Evolutionary conservation across 2,329 filamentous ascomycete genomes (phyloP), one percentile per base, ranked within the genome.

Genomic region (Ophiognomonia clavigignenti-juglandacearum): DNA sequence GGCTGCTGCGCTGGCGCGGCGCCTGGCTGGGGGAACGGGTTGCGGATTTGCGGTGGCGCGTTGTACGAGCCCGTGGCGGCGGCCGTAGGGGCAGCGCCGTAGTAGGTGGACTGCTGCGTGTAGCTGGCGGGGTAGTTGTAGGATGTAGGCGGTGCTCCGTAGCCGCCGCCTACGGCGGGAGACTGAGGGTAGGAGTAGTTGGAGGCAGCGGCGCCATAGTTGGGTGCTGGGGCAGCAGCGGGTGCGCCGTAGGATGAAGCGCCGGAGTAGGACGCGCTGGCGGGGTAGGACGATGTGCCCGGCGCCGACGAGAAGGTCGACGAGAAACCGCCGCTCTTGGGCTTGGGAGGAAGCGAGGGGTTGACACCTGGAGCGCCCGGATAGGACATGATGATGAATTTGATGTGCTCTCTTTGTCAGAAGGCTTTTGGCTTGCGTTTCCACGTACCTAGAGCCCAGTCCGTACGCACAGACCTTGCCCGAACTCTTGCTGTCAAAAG

Each of bases 361-460:
- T 73, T 65, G 66, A 80, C 71, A 80, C 86, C 86, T 88, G 88
- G 85, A 85, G 86, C 85, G 64, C 84, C 85, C 70, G 86, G 85
- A 78, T 88, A 88, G 70, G 86, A 85, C 88, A 92, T 92, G 78
- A 82, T 83, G 78, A 82, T 83, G 78, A 82, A 82, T 70, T 69
- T 63, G 75, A 68, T 64, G 61, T 57, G 62, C 58, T 59, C 57
- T 48, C 43, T 41, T 35, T n/a, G 54, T 58, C 34, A 52, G 52
- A 50, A 53, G 47, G 50, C 52, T 58, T 54, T 61, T 50, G 39
- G 54, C 59, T 55, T 57, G n/a, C 56, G 54, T 61, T 58, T 59
- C 56, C 59, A 70, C 74, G 73, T 77, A 77, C 74, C 74, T 76
- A 59, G 70, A 74, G 71, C 69, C 62, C 54, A 59, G 40, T 60